Conservation (phyloP, 2,329 filamentous ascomycete genomes). For the Exutisphaerella laricina region DNA sequence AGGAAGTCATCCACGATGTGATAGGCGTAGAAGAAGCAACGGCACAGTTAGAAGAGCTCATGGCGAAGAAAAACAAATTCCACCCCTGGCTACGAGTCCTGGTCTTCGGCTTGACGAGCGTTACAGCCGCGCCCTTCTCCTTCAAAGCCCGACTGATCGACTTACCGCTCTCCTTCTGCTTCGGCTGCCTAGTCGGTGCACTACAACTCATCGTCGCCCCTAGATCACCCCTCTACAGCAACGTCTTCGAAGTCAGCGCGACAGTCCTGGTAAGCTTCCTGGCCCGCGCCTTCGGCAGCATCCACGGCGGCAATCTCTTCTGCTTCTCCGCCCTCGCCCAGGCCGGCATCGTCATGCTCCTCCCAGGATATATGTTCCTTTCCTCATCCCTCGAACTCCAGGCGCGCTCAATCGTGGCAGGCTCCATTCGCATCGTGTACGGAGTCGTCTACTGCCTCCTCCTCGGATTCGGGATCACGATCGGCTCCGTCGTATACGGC, state of each 20-base stretch:
- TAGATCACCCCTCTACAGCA: slow-evolving; percentile 62
- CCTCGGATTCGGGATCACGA: slow-evolving; percentile 48
- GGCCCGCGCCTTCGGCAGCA: slow-evolving; percentile 46
- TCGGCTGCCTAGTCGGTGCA: slow-evolving; percentile 68
- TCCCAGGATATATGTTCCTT: slow-evolving; percentile 49
- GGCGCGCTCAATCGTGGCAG: slow-evolving; percentile 44
- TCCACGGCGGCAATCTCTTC: slow-evolving; percentile 39
- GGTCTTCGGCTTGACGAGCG: slow-evolving; percentile 70
- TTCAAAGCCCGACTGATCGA: slow-evolving; percentile 74
- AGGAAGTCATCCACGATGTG: slow-evolving; percentile 72
- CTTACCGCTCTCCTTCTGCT: slow-evolving; percentile 67
- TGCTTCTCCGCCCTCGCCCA: slow-evolving; percentile 49
- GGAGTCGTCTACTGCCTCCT: slow-evolving; percentile 50
- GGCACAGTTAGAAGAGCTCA: slow-evolving; percentile 56
- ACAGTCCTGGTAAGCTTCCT: slow-evolving; percentile 47
- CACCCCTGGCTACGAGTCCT: slow-evolving; percentile 48
- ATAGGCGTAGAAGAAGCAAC: slow-evolving; percentile 67
- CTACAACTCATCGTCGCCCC: slow-evolving; percentile 71
- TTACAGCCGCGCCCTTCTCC: slow-evolving; percentile 71
- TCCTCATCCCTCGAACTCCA: slow-evolving; percentile 47
- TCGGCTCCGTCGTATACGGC: slow-evolving; percentile 47
- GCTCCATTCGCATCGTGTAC: slow-evolving; percentile 49
- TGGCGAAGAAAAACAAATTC: slow-evolving; percentile 52
- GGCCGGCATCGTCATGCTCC: slow-evolving; percentile 46
- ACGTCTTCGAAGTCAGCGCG: slow-evolving; percentile 47